Base-by-base conservation (phyloP, 257 asterid species). In the Mentha longifolia region DNA sequence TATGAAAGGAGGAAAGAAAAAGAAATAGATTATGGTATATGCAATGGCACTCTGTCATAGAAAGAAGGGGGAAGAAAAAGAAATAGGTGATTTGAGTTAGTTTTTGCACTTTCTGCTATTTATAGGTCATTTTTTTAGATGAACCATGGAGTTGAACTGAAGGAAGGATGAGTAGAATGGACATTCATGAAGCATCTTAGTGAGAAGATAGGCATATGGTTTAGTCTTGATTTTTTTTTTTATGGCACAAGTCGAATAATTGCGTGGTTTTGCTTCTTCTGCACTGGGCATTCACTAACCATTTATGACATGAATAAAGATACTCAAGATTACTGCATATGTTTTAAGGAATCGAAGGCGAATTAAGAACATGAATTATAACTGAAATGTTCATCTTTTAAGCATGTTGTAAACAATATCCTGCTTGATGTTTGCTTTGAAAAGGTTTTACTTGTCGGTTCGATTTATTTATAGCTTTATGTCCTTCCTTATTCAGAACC, bases 371-470 rank as follows among this genome's bases (percentile, higher is more conserved):
- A 70, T 46, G 28, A 62, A 19, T 20, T 17, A 9, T 68, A 41
- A 39, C 37, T 55, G 1, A 7, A 25, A 57, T 11, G 5, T 65
- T 41, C 60, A 17, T 65, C 39, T 17, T 16, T 33, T 41, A 43
- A 57, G 42, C 19, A 17, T 30, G 19, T 33, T 45, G 39, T 9
- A 52, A 43, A 14, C 63, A 20, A 20, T 43, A 15, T 46, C 42
- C 25, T 39, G 28, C 47, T 65, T 71, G 31, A 3, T 47, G 3
- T 75, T 74, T 61, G 5, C 50, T 51, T 43, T 69, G 50, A 68
- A 37, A 31, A 5, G 42, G 7, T 43, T 16, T 14, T 52, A 33
- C 33, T 54, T 45, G 12, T 28, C 37, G 14, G 8, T 28, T 12
- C 3, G 49, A 62, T 35, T 52, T 61, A 17, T 62, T 49, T 42